Percentiles rank a stretch among this genome's conserved stretches.
phyloP scores from a whole-genome alignment of 768 basidiomycete genomes.

The Mycena albidolilacea region DNA sequence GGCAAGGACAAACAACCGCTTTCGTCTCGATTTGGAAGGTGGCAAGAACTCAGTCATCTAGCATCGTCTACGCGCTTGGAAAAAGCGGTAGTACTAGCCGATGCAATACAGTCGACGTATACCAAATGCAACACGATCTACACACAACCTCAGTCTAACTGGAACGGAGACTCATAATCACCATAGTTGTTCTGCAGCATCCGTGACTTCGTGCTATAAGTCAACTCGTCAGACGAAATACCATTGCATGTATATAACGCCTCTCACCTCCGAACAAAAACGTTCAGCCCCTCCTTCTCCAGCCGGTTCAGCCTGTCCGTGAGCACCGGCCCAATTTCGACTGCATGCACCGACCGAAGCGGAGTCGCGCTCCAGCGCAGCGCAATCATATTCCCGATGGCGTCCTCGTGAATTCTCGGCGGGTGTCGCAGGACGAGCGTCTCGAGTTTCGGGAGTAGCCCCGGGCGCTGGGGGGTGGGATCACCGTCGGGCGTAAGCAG shows the following conservation, averaged over 20 bases:
- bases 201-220: not conserved
- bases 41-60: no score
- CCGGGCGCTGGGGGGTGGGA: not conserved
- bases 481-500: not conserved
- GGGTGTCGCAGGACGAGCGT: not conserved
- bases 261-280: slow-evolving; percentile 11
- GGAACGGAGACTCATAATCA: not conserved
- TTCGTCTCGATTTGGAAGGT: not conserved
- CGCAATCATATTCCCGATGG: not conserved
- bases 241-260: not conserved
- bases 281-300: not conserved
- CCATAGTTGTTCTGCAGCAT: not conserved
- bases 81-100: no score
- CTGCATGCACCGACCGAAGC: not conserved
- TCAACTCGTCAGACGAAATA: not conserved
- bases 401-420: not conserved
- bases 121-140: no score
- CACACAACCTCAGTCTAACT: not conserved
- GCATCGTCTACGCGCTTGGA: no score
- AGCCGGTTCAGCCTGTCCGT: not conserved
- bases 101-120: no score
- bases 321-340: not conserved
- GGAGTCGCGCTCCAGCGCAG: slow-evolving; percentile 20
- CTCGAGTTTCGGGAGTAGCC: slow-evolving; percentile 17
- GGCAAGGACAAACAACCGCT: slow-evolving; percentile 1